Evolutionary conservation across 2,329 filamentous ascomycete species (phyloP), one percentile per base, ranked within the genome.

Genomic region (Aspergillus luchuensis): DNA sequence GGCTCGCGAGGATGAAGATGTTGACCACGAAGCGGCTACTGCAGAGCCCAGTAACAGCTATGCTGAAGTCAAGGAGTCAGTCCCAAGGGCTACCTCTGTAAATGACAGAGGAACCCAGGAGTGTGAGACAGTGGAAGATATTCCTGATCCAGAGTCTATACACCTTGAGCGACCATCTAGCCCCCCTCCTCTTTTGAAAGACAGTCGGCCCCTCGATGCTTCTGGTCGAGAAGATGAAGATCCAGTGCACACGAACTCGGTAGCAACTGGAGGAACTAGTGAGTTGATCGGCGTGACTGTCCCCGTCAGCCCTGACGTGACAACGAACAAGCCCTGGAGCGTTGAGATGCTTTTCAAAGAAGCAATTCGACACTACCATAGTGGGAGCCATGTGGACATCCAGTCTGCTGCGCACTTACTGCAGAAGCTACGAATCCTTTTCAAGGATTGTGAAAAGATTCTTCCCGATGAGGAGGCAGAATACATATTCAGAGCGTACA

Each of bases 401-500:
- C 77, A 78, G 58, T 74, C 76, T 55, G 74, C 77, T 21, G 76
- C 76, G 4, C 77, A 79, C 64, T 60, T 79, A 8, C 73, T 79
- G 4, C 74, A 77, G 25, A 79, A 76, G 58, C 59, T 79, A 41
- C 76, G 78, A 56, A 53, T 73, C 19, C 69, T 79, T 8, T 78
- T 78, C 52, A 64, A 69, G 8, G 72, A 75, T 13, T 74, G 72
- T 50, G 76, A 78, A 41, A 61, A 71, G 23, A 74, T 79, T 19
- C 66, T 79, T 48, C 75, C 76, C 1, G 74, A 73, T 38, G 69
- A 76, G 56, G 83, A 87, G 66, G 78, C 83, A 52, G 84, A 87
- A 68, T 76, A 78, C 49, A 82, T 87, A 45, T 79, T 87, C 45
- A 78, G 81, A 43, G 76, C 81, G 3, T 88, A 88, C 70, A 84